A percentile compares a stretch with the other conserved stretches of the same genome.
phyloP scores from a whole-genome alignment of 495 filamentous ascomycete genomes.

The Podospora comata region DNA sequence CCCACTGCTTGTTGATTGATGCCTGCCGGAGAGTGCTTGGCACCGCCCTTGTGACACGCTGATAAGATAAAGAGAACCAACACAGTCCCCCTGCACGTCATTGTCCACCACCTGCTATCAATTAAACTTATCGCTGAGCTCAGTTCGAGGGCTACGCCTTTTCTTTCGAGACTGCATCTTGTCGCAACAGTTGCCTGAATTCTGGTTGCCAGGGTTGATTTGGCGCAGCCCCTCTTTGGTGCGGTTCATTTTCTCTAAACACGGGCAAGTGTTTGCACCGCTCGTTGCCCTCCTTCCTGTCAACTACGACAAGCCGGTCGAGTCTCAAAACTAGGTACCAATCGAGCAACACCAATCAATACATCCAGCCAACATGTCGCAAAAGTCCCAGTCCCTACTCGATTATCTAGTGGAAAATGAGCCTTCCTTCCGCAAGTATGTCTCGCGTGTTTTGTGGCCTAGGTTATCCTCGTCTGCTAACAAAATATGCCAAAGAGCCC shows the following conservation, averaged over 20 bases:
- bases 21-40: background rate
- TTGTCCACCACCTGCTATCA: constrained; percentile 6
- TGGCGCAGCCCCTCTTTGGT: background rate
- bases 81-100: constrained; percentile 13
- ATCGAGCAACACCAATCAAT: constrained; percentile 31
- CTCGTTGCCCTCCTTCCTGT: background rate
- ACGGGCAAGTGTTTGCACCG: background rate
- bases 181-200: background rate
- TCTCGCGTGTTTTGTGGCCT: background rate
- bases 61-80: constrained; percentile 26
- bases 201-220: background rate
- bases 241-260: constrained; percentile 4
- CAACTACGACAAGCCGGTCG: background rate
- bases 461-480: constrained; percentile 9
- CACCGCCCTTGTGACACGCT: background rate
- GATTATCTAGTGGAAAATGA: constrained; percentile 48
- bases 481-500: constrained; percentile 52
- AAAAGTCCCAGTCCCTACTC: constrained; percentile 31
- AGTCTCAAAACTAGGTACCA: background rate
- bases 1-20: background rate
- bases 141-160: background rate
- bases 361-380: background rate
- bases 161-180: background rate
- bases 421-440: constrained; percentile 44
- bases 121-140: background rate